These are phyloP conservation scores for Omphalotus guepiniiformis DNA, from an alignment of 768 basidiomycete genomes.

Conservation along the genomic window DNA sequence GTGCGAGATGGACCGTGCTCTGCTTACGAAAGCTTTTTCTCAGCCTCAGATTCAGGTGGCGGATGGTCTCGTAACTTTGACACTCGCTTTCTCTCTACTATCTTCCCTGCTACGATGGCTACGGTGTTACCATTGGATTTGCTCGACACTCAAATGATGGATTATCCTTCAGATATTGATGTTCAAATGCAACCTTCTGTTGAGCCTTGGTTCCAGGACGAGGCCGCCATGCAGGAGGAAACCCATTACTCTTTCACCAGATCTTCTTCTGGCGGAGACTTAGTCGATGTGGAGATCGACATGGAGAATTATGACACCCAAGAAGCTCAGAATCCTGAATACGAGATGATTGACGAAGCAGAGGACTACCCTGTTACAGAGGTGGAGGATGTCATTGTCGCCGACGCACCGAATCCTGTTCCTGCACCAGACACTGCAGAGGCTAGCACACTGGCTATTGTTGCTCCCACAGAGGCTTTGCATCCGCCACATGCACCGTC, in stretches of 20 bases:
- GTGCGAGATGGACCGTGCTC: too few species aligned
- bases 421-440: neutral
- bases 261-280: conserved; percentile 25
- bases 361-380: conserved; percentile 26
- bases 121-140: conserved; percentile 49
- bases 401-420: conserved; percentile 32
- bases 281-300: conserved; percentile 55
- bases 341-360: conserved; percentile 49
- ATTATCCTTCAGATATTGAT: conserved; percentile 53
- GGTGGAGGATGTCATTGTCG: conserved; percentile 45
- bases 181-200: conserved; percentile 53
- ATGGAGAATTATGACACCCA: conserved; percentile 54
- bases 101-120: conserved; percentile 26
- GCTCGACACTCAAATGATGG: conserved; percentile 63
- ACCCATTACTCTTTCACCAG: conserved; percentile 20
- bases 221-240: conserved; percentile 62
- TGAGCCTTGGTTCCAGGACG: conserved; percentile 50
- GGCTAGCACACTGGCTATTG: too few species aligned
- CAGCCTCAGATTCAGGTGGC: neutral
- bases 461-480: too few species aligned
- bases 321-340: conserved; percentile 40
- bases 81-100: conserved; percentile 6
- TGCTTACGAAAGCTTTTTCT: neutral
- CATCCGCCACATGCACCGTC: too few species aligned
- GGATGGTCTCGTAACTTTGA: neutral